Evolutionary conservation across 2,329 filamentous ascomycete genomes (phyloP), one percentile per base, ranked within the genome.

Genomic region (Fusarium stilboides): DNA sequence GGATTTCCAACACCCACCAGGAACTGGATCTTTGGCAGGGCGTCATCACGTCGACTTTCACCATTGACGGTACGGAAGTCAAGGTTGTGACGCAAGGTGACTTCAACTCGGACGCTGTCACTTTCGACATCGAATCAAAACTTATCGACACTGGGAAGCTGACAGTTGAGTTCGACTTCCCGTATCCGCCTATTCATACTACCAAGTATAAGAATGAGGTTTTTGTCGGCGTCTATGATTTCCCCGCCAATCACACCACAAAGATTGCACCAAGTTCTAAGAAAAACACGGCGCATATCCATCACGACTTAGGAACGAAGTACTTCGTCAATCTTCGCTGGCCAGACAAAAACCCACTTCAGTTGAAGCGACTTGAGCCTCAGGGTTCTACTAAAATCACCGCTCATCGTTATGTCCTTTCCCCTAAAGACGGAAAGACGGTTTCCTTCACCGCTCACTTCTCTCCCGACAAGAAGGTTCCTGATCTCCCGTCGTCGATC

Each of bases 151-250:
- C 62, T 0, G 78, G 80, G 1, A 75, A 77, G 5, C 68, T 84
- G 2, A 67, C 75, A 0, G 71, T 82, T 7, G 80, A 82, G 20
- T 64, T 84, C 15, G 82, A 84, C 60, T 84, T 81, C 51, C 81
- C 82, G 0, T 84, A 82, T 42, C 80, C 80, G 0, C 80, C 79
- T 2, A 74, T 81, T 3, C 79, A 82, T 43, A 75, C 75, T 3
- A 77, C 77, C 5, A 75, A 76, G n/a, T 81, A 81, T 62, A 84
- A 84, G 58, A 84, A 83, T 47, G 79, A 81, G 13, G 77, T 81
- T 3, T 84, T 82, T 33, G 80, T 78, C 0, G 82, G 81, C 0
- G 74, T 78, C 6, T 82, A 80, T 26, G 77, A 82, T 19, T 80
- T 80, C 19, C 78, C 79, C 1, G 55, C 73, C 7, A 79, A 81